Base-by-base conservation (phyloP, 768 basidiomycete genomes). In the Pulveroboletus frians region DNA sequence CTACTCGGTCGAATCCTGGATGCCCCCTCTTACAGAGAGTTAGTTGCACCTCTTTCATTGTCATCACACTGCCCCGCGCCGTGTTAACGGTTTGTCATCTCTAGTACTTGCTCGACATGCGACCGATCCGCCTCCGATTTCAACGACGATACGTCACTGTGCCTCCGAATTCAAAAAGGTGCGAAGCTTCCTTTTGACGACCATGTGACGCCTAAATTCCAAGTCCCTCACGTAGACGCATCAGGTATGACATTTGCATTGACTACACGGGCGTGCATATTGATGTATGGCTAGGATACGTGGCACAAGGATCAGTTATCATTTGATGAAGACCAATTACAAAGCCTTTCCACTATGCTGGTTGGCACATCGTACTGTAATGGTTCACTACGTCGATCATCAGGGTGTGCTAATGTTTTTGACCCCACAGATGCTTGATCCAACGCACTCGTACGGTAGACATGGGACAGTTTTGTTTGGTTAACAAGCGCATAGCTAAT, bases 1-100 rank as follows among this genome's bases (percentile, higher is more conserved):
- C 0, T 96, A 96, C 69, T 93, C 92, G 2, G 86, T 97, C 13
- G 95, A 95, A 61, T 82, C 84, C 54, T 98, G 93, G 87, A 84
- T 95, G 79, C 87, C 87, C 27, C 72, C 85, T 17, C 73, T 90
- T 45, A 87, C 86, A 31, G 87, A 89, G 73, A 78, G 87, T 86
- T 57, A 35, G 72, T 6, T 37, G 31, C 26, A 46, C 21, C 34
- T 30, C 40, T 37, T 39, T 29, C 11, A 46, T 43, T 32, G 38
- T 37, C 27, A 39, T 21, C 29, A n/a, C 39, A 23, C 13, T 17
- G 39, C 30, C 5, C 29, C 32, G 27, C 38, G 32, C 13, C 13
- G 11, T 13, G 14, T 37, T 37, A 23, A 54, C 35, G 23, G 9
- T n/a, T 21, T 35, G 11, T n/a, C 21, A 38, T 52, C 39, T 55